These are phyloP conservation scores for Austropuccinia psidii DNA, from an alignment of 1,284 basidiomycete genomes.

Conservation along the genomic window DNA sequence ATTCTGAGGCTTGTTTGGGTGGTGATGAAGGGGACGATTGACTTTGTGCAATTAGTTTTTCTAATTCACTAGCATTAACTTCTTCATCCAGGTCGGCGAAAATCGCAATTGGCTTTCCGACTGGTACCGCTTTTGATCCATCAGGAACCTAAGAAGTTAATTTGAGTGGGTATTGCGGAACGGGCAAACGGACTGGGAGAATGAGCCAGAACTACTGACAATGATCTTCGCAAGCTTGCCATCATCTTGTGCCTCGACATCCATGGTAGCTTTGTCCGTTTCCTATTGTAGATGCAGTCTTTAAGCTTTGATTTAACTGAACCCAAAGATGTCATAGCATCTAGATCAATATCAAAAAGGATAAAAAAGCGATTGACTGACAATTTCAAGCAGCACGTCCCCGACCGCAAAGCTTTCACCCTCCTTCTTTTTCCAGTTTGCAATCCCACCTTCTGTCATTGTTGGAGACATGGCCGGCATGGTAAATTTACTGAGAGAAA, in stretches of 20 bases:
- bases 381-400: constrained; percentile 91
- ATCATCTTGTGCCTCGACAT: constrained; percentile 96
- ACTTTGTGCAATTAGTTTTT: constrained; percentile 46
- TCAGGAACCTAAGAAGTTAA: constrained; percentile 59
- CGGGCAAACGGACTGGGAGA: neutral
- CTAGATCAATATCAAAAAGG: neutral
- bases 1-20: constrained; percentile 47
- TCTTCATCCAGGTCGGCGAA: constrained; percentile 91
- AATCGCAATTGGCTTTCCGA: constrained; percentile 82
- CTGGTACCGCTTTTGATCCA: constrained; percentile 75
- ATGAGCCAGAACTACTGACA: constrained; percentile 51
- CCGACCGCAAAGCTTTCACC: constrained; percentile 81
- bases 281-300: constrained; percentile 58
- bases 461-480: constrained; percentile 99
- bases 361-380: constrained; percentile 50
- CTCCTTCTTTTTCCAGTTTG: constrained; percentile 93
- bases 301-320: neutral
- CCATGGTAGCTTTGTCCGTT: constrained; percentile 99
- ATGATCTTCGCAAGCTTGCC: constrained; percentile 91
- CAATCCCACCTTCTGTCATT: constrained; percentile 98
- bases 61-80: constrained; percentile 66
- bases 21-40: constrained; percentile 40
- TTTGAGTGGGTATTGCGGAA: neutral
- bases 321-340: neutral
- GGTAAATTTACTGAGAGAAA: constrained; percentile 77